phyloP scores from a whole-genome alignment of 2,329 filamentous ascomycete species.

The Cladophialophora yegresii region DNA sequence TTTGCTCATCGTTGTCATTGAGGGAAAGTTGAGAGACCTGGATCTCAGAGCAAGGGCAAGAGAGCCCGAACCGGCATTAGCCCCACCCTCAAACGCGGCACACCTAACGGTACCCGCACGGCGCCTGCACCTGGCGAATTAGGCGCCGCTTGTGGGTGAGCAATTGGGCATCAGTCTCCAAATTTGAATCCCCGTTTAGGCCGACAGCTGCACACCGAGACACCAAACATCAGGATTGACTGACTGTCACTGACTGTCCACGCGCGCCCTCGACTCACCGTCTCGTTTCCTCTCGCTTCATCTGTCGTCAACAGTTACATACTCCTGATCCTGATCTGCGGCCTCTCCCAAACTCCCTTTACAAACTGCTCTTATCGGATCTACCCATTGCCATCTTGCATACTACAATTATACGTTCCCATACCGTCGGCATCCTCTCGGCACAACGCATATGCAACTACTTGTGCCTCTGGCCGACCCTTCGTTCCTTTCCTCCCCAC shows the following conservation, averaged over 20 bases:
- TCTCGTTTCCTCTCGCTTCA: slow-evolving; percentile 18
- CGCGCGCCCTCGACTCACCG: slow-evolving; percentile 10
- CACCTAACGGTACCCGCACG: slow-evolving; percentile 1
- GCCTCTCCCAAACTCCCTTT: not conserved
- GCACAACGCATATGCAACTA: slow-evolving; percentile 22
- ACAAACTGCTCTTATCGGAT: not conserved
- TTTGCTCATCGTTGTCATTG: not conserved
- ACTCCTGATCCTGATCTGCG: not conserved
- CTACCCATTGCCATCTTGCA: not conserved
- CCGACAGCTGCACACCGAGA: slow-evolving; percentile 3
- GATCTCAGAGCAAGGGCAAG: not conserved
- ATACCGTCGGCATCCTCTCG: slow-evolving; percentile 13
- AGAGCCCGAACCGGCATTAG: not conserved
- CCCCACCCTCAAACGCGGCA: slow-evolving; percentile 4
- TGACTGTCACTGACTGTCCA: too few species aligned
- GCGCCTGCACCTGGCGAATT: slow-evolving; percentile 45
- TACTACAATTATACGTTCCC: slow-evolving; percentile 49
- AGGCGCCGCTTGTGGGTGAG: slow-evolving; percentile 12
- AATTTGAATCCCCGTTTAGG: slow-evolving; percentile 7
- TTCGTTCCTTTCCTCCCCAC: slow-evolving; percentile 25
- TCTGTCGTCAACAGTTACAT: slow-evolving; percentile 7
- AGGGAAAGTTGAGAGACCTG: not conserved
- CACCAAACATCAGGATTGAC: slow-evolving; percentile 3
- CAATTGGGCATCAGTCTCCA: slow-evolving; percentile 21
- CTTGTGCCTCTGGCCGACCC: slow-evolving; percentile 30